Evolutionary conservation across 169 alveolate species (phyloP).

Genomic region (Perkinsus olseni): DNA sequence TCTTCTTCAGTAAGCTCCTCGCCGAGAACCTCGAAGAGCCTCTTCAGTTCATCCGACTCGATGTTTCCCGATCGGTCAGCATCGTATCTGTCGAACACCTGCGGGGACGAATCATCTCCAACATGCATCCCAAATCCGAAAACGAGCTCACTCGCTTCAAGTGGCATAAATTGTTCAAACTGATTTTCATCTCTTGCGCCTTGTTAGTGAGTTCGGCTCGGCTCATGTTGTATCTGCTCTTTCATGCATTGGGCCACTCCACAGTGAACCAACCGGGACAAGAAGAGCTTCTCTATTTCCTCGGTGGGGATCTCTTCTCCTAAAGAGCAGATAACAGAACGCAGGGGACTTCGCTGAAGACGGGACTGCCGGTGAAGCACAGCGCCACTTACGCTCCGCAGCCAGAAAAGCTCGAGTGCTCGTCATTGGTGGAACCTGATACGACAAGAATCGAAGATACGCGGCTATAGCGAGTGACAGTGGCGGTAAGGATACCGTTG

Average conservation of each 20-base stretch:
- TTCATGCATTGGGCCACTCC: not conserved
- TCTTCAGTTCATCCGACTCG: not conserved
- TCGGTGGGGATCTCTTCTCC: not conserved
- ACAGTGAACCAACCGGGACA: not conserved
- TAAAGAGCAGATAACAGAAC: not conserved
- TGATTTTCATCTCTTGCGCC: not conserved
- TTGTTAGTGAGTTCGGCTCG: not conserved
- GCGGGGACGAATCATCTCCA: not conserved
- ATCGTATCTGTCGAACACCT: not conserved
- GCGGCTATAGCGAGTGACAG: too few relatives aligned
- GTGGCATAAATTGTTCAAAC: not conserved
- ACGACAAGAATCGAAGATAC: not conserved
- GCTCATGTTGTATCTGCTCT: not conserved
- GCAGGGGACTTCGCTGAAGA: not conserved
- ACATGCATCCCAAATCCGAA: not conserved
- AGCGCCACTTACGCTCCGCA: not conserved
- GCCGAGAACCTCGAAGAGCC: not conserved
- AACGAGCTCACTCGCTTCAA: not conserved
- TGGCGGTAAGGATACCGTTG: not conserved
- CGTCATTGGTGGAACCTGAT: not conserved
- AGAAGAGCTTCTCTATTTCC: not conserved
- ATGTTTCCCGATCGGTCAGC: not conserved
- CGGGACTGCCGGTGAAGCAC: too few relatives aligned
- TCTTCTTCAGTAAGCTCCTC: not conserved
- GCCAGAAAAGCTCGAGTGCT: not conserved